Conservation (phyloP, 2,329 filamentous ascomycete species). For the Alternaria angustiovoidea region DNA sequence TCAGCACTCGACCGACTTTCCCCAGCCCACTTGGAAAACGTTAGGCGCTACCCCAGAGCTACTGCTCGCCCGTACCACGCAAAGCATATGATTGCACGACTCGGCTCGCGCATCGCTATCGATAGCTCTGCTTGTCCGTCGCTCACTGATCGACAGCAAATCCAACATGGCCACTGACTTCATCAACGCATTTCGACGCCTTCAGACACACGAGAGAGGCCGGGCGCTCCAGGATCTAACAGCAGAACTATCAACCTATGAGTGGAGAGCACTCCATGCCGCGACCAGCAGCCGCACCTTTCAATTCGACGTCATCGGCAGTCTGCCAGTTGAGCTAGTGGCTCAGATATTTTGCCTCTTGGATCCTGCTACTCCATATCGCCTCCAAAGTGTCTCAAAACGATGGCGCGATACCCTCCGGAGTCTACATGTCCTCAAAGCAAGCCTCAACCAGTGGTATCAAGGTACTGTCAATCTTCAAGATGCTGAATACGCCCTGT, state of each 20-base stretch:
- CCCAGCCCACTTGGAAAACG: neutral
- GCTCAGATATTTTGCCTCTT: constrained; percentile 47
- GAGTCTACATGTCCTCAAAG: constrained; percentile 33
- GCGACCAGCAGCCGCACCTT: constrained; percentile 33
- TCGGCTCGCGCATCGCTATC: neutral
- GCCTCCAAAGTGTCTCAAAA: constrained; percentile 42
- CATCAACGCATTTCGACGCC: constrained; percentile 28
- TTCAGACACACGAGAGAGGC: constrained; percentile 23
- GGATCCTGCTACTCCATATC: constrained; percentile 39
- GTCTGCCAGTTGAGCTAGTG: constrained; percentile 50
- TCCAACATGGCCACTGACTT: constrained; percentile 17
- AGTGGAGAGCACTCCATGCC: constrained; percentile 39
- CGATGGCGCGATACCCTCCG: constrained; percentile 44
- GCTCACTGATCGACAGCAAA: neutral
- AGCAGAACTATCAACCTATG: constrained; percentile 36
- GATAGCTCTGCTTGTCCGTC: neutral
- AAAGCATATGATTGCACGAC: constrained; percentile 10
- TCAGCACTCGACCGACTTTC: constrained; percentile 17
- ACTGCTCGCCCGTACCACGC: constrained; percentile 1
- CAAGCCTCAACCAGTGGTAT: constrained; percentile 34
- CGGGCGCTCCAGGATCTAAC: constrained; percentile 37
- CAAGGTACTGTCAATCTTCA: constrained; percentile 21
- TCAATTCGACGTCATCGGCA: constrained; percentile 45
- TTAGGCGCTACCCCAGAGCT: constrained; percentile 3
- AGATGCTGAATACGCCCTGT: constrained; percentile 25